A percentile compares a stretch with the other conserved stretches of the same genome.
Evolutionary conservation across 305 asterid species (phyloP).

Genomic region (Rubia peregrina): DNA sequence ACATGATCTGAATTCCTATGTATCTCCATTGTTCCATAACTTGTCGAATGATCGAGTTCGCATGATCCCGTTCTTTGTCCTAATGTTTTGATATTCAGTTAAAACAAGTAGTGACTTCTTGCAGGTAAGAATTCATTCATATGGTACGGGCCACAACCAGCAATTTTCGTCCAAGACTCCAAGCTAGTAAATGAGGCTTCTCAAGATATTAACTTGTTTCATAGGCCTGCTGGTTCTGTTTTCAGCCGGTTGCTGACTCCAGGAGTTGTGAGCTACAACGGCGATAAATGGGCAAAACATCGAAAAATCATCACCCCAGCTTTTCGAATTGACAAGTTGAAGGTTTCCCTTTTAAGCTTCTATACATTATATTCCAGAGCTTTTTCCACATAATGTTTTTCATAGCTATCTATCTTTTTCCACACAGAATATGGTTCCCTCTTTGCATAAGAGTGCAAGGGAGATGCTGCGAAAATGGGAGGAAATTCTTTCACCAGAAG

Average conservation of each 20-base stretch:
- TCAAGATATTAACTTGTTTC: background rate
- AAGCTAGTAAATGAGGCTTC: background rate
- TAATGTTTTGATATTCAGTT: background rate
- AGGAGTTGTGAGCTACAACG: slow-evolving; percentile 1
- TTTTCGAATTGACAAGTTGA: slow-evolving; percentile 13
- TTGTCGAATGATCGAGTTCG: too few species aligned
- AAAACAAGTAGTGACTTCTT: background rate
- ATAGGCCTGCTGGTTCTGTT: background rate
- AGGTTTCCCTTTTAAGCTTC: background rate
- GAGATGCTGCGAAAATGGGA: slow-evolving; percentile 25
- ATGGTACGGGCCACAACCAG: slow-evolving; percentile 10
- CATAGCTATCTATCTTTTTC: background rate
- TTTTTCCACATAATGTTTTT: background rate
- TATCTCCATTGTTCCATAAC: background rate
- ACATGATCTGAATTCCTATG: too few species aligned
- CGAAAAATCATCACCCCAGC: slow-evolving; percentile 6
- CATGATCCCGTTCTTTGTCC: background rate
- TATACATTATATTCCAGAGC: too few species aligned
- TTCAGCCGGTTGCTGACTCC: background rate
- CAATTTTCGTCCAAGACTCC: background rate
- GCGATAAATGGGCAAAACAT: slow-evolving; percentile 15
- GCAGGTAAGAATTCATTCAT: background rate
- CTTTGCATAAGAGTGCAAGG: background rate
- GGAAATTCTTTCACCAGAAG: background rate
- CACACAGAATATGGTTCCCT: slow-evolving; percentile 6